phyloP scores from a whole-genome alignment of 805 yeast genomes.

The Suhomyces sp. region DNA sequence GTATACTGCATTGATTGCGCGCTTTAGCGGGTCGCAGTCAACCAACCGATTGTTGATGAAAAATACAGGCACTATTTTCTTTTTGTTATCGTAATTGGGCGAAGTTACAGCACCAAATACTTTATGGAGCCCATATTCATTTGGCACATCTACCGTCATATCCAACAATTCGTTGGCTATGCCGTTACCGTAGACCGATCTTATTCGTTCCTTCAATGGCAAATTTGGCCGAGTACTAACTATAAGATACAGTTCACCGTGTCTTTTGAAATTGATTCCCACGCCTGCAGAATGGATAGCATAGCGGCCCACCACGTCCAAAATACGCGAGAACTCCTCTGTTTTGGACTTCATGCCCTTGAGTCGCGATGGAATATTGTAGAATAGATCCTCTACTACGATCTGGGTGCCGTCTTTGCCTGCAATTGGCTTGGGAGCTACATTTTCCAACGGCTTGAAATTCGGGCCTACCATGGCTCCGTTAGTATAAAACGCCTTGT shows the following conservation, averaged over 20 bases:
- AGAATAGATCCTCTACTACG: conserved; percentile 83
- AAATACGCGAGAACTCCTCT: conserved; percentile 73
- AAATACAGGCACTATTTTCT: conserved; percentile 63
- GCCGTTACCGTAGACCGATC: conserved; percentile 66
- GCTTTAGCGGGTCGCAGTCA: conserved; percentile 71
- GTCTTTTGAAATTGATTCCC: conserved; percentile 76
- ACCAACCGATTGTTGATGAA: conserved; percentile 87
- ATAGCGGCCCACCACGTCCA: conserved; percentile 82
- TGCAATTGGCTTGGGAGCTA: conserved; percentile 60
- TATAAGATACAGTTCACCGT: conserved; percentile 70
- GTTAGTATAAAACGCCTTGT: conserved; percentile 62
- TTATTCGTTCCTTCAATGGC: conserved; percentile 61
- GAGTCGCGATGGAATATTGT: conserved; percentile 77
- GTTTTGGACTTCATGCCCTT: conserved; percentile 59
- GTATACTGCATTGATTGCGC: conserved; percentile 64
- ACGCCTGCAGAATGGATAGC: conserved; percentile 69
- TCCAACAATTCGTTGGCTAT: conserved; percentile 64
- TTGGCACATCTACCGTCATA: conserved; percentile 33
- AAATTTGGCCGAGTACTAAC: conserved; percentile 55
- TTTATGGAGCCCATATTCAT: conserved; percentile 44
- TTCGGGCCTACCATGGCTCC: conserved; percentile 56
- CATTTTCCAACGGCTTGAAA: conserved; percentile 22
- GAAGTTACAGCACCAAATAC: conserved; percentile 66
- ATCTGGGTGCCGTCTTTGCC: conserved; percentile 87
- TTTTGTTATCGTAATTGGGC: conserved; percentile 68